Conservation (phyloP, 805 yeast species). For the Myxozyma lipomycoides region DNA sequence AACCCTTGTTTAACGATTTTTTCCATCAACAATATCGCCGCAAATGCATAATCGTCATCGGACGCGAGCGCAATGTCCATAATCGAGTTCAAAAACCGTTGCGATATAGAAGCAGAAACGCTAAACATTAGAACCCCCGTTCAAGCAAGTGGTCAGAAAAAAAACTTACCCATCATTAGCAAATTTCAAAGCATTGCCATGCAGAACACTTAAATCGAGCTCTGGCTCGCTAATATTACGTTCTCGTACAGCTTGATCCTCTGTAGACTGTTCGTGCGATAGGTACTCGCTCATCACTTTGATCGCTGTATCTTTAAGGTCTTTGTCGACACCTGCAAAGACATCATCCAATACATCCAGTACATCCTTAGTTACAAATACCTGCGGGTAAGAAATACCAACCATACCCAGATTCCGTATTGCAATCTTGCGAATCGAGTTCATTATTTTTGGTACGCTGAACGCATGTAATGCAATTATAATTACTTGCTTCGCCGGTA, state of each 20-base stretch:
- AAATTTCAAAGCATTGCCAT: slow-evolving; percentile 50
- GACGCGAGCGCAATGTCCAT: slow-evolving; percentile 48
- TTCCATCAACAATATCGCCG: slow-evolving; percentile 54
- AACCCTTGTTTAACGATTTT: slow-evolving; percentile 60
- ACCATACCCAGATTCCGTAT: slow-evolving; percentile 51
- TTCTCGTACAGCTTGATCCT: slow-evolving; percentile 19
- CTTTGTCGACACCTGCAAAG: slow-evolving; percentile 41
- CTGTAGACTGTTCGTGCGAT: slow-evolving; percentile 40
- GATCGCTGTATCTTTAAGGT: slow-evolving; percentile 50
- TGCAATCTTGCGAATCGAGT: slow-evolving; percentile 48
- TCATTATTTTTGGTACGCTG: slow-evolving; percentile 40
- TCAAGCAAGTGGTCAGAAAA: background rate
- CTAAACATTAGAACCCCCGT: background rate
- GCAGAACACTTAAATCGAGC: slow-evolving; percentile 50
- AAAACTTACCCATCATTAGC: slow-evolving; percentile 50
- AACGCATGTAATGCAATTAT: slow-evolving; percentile 57
- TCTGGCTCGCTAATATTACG: slow-evolving; percentile 51
- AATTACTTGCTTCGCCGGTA: slow-evolving; percentile 52
- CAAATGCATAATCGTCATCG: slow-evolving; percentile 46
- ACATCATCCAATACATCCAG: slow-evolving; percentile 53
- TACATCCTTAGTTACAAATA: slow-evolving; percentile 58
- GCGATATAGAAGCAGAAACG: slow-evolving; percentile 69
- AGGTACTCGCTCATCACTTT: slow-evolving; percentile 58
- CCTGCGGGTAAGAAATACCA: slow-evolving; percentile 59
- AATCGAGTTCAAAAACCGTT: slow-evolving; percentile 51